Evolutionary conservation across 2,329 filamentous ascomycete genomes (phyloP).

Genomic region (Raffaelea deltoideospora): DNA sequence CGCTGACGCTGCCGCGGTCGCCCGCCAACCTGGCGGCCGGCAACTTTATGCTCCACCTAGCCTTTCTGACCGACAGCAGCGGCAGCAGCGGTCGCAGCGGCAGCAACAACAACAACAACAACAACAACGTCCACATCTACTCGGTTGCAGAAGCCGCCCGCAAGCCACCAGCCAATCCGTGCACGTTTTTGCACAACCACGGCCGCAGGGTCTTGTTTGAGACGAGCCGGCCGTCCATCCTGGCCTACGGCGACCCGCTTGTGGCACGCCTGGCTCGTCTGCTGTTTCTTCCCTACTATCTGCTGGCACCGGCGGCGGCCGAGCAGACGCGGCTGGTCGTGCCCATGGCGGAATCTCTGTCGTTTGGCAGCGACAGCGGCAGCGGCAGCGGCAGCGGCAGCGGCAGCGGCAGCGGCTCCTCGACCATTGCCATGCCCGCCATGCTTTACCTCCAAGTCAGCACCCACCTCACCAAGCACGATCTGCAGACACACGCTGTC

Average conservation of each 20-base stretch:
- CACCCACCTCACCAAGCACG: slow-evolving; percentile 34
- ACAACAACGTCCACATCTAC: too few relatives aligned
- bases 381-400: too few relatives aligned
- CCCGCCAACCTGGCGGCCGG: slow-evolving; percentile 60
- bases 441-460: slow-evolving; percentile 49
- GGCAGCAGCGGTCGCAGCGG: background rate
- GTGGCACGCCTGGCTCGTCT: slow-evolving; percentile 46
- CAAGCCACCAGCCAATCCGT: slow-evolving; percentile 10
- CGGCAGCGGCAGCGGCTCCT: too few relatives aligned
- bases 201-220: slow-evolving; percentile 34
- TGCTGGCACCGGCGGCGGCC: slow-evolving; percentile 44
- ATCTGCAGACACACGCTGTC: slow-evolving; percentile 63
- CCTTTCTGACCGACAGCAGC: slow-evolving; percentile 38
- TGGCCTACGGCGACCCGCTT: slow-evolving; percentile 64
- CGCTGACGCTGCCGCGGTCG: slow-evolving; percentile 64
- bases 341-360: slow-evolving; percentile 56
- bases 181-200: slow-evolving; percentile 19
- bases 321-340: slow-evolving; percentile 52
- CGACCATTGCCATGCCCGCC: slow-evolving; percentile 24
- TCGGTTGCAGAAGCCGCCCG: slow-evolving; percentile 16
- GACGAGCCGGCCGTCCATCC: slow-evolving; percentile 58
- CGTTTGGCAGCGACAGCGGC: slow-evolving; percentile 33
- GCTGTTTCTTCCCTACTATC: slow-evolving; percentile 51
- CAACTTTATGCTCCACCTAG: slow-evolving; percentile 88
- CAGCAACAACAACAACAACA: too few relatives aligned